phyloP scores from a whole-genome alignment of 345 rosid species.

The Pelargonium nanum region DNA sequence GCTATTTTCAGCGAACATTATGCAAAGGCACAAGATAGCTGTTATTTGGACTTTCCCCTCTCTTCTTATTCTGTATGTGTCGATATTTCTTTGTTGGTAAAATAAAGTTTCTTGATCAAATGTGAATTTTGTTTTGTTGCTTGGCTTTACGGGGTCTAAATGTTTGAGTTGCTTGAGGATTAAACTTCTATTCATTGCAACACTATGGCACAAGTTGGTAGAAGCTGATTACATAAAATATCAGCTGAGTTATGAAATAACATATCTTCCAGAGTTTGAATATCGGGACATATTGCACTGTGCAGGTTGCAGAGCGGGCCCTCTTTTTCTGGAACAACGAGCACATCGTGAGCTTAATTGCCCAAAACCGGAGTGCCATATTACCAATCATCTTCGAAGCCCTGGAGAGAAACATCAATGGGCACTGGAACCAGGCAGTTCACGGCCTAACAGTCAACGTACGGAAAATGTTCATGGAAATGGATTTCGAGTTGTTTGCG shows the following conservation, averaged over 20 bases:
- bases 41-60: no score
- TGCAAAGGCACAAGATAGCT: no score
- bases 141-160: no score
- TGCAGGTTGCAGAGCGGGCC: constrained; percentile 47
- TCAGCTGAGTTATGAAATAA: background rate
- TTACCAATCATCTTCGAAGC: constrained; percentile 37
- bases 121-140: no score
- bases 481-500: constrained; percentile 38
- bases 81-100: no score
- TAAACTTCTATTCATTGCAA: no score
- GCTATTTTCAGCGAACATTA: no score
- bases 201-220: no score
- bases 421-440: constrained; percentile 46
- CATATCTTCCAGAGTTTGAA: background rate
- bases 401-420: constrained; percentile 35
- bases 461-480: constrained; percentile 40
- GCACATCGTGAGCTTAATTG: constrained; percentile 37
- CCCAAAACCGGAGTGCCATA: constrained; percentile 32
- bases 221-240: no score
- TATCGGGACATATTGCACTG: background rate
- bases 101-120: no score
- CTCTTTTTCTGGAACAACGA: constrained; percentile 47
- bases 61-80: no score
- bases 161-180: no score
- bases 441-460: constrained; percentile 38